Conservation (phyloP, 768 basidiomycete species). For the Hypholoma fasciculare region DNA sequence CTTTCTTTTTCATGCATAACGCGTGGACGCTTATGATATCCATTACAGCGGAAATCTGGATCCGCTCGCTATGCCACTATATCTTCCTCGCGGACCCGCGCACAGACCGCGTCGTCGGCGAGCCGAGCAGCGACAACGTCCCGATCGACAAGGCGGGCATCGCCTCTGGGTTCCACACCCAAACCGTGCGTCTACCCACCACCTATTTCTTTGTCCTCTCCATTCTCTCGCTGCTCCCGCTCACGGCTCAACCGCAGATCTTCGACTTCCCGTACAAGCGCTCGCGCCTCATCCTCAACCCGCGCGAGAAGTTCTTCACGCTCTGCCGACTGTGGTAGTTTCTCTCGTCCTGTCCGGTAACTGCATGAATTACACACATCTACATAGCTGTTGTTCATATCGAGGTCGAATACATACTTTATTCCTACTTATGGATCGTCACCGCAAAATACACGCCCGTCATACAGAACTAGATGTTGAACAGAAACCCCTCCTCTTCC, state of each 20-base stretch:
- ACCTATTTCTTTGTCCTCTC: too few relatives aligned
- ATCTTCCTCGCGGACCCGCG: slow-evolving; percentile 44
- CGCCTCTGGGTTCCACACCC: slow-evolving; percentile 24
- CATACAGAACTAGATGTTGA: neutral
- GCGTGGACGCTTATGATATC: neutral
- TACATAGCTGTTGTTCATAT: too few relatives aligned
- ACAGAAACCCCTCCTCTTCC: slow-evolving; percentile 9
- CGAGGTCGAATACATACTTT: neutral
- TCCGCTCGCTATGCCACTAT: slow-evolving; percentile 39
- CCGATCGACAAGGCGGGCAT: slow-evolving; percentile 22
- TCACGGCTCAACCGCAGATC: slow-evolving; percentile 14
- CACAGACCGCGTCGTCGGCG: slow-evolving; percentile 39
- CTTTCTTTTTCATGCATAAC: too few relatives aligned
- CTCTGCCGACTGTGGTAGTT: slow-evolving; percentile 24
- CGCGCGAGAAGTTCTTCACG: slow-evolving; percentile 33
- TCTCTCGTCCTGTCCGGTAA: neutral
- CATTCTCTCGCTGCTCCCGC: neutral
- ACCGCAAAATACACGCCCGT: neutral
- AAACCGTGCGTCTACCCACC: slow-evolving; percentile 17
- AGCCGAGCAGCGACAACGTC: slow-evolving; percentile 35
- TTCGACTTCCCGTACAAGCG: slow-evolving; percentile 38
- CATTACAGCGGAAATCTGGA: slow-evolving; percentile 32
- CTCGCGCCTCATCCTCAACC: slow-evolving; percentile 25
- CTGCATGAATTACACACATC: neutral
- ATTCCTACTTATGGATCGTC: neutral